Conservation (phyloP, 2,329 filamentous ascomycete species). For the Verticillium klebahnii region DNA sequence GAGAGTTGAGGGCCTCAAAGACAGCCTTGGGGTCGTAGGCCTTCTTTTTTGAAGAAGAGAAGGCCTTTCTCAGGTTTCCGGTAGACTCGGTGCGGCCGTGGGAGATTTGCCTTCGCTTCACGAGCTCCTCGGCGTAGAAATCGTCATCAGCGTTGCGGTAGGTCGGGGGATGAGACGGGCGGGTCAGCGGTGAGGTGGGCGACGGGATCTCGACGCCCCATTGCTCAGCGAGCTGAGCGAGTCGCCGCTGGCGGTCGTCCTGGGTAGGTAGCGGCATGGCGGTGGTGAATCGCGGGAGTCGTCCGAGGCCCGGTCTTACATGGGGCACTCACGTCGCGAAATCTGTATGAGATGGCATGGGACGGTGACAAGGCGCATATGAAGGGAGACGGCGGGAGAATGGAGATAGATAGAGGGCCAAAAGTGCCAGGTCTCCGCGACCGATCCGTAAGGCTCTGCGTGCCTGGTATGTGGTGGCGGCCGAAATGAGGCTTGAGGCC, state of each 20-base stretch:
- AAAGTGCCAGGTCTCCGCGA: not conserved
- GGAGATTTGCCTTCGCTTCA: conserved; percentile 38
- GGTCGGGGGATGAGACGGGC: conserved; percentile 36
- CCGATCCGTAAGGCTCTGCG: not conserved
- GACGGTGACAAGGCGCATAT: not conserved
- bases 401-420: not conserved
- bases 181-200: conserved; percentile 31
- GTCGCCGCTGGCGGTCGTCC: conserved; percentile 38
- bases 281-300: not conserved
- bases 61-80: conserved; percentile 31
- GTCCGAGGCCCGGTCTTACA: not conserved
- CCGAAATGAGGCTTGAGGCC: not conserved
- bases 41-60: conserved; percentile 44
- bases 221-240: conserved; percentile 38
- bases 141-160: conserved; percentile 46
- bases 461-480: not conserved
- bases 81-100: conserved; percentile 24
- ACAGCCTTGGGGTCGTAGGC: conserved; percentile 49
- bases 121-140: conserved; percentile 46
- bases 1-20: conserved; percentile 44
- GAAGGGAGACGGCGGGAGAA: not conserved
- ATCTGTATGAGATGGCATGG: not conserved
- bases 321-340: not conserved
- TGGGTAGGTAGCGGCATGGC: not conserved
- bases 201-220: conserved; percentile 42